These are phyloP conservation scores for Raffaelea ambrosiae DNA, from an alignment of 2,329 filamentous ascomycete species.

Conservation along the genomic window DNA sequence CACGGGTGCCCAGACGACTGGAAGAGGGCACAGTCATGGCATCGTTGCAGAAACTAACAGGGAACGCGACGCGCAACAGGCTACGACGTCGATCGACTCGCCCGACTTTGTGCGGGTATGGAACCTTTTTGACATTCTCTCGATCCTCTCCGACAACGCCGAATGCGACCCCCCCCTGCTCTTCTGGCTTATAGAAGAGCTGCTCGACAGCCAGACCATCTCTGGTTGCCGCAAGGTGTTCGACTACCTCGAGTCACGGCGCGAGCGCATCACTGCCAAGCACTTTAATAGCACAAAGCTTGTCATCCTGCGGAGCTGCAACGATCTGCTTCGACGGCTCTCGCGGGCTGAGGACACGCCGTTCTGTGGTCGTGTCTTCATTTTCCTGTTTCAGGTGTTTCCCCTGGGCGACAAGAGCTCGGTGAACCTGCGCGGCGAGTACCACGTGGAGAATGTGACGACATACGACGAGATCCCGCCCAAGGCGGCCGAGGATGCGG, in stretches of 20 bases:
- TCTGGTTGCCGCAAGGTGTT: constrained; percentile 86
- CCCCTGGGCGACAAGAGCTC: constrained; percentile 94
- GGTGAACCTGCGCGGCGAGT: constrained; percentile 92
- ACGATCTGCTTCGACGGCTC: constrained; percentile 83
- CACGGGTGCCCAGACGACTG: too few species aligned
- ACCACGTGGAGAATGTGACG: constrained; percentile 91
- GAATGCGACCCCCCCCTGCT: constrained; percentile 70
- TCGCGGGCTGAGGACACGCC: constrained; percentile 96
- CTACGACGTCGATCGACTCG: constrained; percentile 65
- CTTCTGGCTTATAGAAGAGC: constrained; percentile 87
- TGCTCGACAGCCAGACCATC: constrained; percentile 93
- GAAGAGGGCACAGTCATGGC: too few species aligned
- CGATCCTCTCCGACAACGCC: constrained; percentile 76
- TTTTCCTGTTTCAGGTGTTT: constrained; percentile 97
- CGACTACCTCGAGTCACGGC: constrained; percentile 86
- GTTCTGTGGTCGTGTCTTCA: constrained; percentile 95
- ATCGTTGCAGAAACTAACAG: too few species aligned
- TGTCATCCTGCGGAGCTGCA: constrained; percentile 87
- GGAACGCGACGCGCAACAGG: constrained; percentile 43
- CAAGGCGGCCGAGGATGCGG: constrained; percentile 14
- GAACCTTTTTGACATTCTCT: constrained; percentile 90
- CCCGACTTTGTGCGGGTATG: constrained; percentile 76
- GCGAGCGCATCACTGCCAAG: constrained; percentile 76
- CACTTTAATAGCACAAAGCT: constrained; percentile 78
- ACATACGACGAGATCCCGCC: constrained; percentile 57